phyloP scores from a whole-genome alignment of 2,329 filamentous ascomycete species.

The Aspergillus ochraceus region DNA sequence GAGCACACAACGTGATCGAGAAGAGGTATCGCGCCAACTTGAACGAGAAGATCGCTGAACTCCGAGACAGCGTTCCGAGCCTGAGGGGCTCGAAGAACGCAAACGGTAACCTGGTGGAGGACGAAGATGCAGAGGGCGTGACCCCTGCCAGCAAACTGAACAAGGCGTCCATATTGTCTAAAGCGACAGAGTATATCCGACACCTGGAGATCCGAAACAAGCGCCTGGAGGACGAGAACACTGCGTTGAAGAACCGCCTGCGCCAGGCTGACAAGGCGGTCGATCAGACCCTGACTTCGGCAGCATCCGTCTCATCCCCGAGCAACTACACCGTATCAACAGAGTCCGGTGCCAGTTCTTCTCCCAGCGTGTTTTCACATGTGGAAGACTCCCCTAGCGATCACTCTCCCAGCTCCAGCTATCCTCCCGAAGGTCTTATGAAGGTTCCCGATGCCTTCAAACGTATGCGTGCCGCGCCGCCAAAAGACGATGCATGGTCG shows the following conservation, averaged over 20 bases:
- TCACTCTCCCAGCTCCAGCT: constrained; percentile 28
- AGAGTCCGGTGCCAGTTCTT: constrained; percentile 36
- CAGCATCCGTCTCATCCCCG: constrained; percentile 41
- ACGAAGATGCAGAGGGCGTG: constrained; percentile 77
- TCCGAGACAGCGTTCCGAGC: constrained; percentile 89
- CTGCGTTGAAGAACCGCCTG: constrained; percentile 73
- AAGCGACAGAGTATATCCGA: constrained; percentile 93
- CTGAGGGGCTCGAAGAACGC: constrained; percentile 71
- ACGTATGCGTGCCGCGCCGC: constrained; percentile 39
- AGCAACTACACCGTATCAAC: constrained; percentile 40
- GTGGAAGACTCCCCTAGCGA: constrained; percentile 37
- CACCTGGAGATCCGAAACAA: constrained; percentile 91
- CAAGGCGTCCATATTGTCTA: constrained; percentile 94
- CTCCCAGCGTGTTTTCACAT: constrained; percentile 44
- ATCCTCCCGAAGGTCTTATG: constrained; percentile 45
- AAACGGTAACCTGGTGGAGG: constrained; percentile 50
- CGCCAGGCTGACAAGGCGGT: constrained; percentile 71
- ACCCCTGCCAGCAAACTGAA: constrained; percentile 92
- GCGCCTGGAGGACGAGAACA: constrained; percentile 78
- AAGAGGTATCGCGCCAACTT: constrained; percentile 95
- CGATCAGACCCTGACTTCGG: constrained; percentile 40
- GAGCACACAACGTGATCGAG: constrained; percentile 97
- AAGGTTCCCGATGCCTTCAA: constrained; percentile 46
- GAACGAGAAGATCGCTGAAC: constrained; percentile 92
- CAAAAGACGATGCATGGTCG: constrained; percentile 35